phyloP scores from a whole-genome alignment of 2,329 filamentous ascomycete species.

The Pleochaeta shiraiana region DNA sequence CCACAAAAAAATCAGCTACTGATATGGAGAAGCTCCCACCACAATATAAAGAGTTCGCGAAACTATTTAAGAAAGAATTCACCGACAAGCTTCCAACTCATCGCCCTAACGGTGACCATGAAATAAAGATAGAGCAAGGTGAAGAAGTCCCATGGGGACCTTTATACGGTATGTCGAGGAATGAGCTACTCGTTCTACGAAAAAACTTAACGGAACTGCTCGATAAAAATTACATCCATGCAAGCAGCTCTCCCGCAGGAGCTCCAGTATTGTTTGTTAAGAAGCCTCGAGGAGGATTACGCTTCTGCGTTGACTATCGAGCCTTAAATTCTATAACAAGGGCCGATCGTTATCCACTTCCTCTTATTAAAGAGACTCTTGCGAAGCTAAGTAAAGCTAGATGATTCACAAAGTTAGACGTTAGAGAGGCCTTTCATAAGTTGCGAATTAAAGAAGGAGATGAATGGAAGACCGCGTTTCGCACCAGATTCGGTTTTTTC shows the following conservation, averaged over 20 bases:
- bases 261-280: background rate
- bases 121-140: background rate
- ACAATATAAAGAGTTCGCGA: background rate
- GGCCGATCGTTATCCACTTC: background rate
- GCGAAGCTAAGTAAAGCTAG: background rate
- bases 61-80: background rate
- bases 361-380: background rate
- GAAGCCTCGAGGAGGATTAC: background rate
- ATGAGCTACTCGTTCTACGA: background rate
- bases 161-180: background rate
- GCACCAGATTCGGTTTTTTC: background rate
- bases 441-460: background rate
- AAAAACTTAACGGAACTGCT: background rate
- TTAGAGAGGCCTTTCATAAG: background rate
- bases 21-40: background rate
- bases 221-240: background rate
- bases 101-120: background rate
- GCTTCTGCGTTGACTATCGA: background rate
- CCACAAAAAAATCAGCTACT: background rate
- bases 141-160: constrained; percentile 3
- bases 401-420: background rate
- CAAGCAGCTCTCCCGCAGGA: background rate
- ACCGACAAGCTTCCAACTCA: background rate
- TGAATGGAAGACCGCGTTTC: background rate
- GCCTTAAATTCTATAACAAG: background rate